These are phyloP conservation scores for Macroventuria anomochaeta DNA, from an alignment of 2,329 filamentous ascomycete species.

Conservation along the genomic window DNA sequence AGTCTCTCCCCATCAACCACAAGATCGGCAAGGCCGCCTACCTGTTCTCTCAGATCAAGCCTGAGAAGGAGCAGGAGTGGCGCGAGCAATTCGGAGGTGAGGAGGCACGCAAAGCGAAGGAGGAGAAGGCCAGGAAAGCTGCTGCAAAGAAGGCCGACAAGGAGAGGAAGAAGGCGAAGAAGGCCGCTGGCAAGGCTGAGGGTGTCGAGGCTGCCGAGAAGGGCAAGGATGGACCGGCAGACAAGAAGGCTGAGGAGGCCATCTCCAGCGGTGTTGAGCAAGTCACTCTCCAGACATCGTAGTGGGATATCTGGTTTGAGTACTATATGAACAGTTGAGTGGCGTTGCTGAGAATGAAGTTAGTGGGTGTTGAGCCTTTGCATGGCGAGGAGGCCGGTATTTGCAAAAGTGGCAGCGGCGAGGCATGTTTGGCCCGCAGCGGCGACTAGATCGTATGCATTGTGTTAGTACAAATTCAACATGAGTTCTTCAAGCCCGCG, in stretches of 20 bases:
- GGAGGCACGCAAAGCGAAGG: conserved; percentile 70
- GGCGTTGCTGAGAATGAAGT: background rate
- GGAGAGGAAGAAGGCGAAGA: conserved; percentile 65
- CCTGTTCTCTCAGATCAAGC: conserved; percentile 83
- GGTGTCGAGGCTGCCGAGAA: conserved; percentile 81
- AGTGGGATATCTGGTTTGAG: conserved; percentile 8
- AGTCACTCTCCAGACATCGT: conserved; percentile 53
- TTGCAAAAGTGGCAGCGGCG: background rate
- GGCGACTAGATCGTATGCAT: background rate
- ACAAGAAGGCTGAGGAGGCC: conserved; percentile 52
- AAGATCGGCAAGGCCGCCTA: conserved; percentile 80
- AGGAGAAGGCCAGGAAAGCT: conserved; percentile 69
- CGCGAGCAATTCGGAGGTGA: conserved; percentile 74
- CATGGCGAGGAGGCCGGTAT: background rate
- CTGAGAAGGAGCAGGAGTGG: conserved; percentile 84
- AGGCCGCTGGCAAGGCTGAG: conserved; percentile 70
- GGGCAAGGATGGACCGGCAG: conserved; percentile 59
- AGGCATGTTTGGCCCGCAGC: background rate
- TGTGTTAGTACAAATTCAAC: conserved; percentile 12
- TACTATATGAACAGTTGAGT: background rate
- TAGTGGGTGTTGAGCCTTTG: conserved; percentile 1
- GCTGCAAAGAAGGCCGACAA: conserved; percentile 68
- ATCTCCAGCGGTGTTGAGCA: conserved; percentile 55
- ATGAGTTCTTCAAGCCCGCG: conserved; percentile 1
- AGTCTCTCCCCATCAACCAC: conserved; percentile 67